phyloP scores from a whole-genome alignment of 495 filamentous ascomycete species.

The Penicillium macrosclerotiorum region DNA sequence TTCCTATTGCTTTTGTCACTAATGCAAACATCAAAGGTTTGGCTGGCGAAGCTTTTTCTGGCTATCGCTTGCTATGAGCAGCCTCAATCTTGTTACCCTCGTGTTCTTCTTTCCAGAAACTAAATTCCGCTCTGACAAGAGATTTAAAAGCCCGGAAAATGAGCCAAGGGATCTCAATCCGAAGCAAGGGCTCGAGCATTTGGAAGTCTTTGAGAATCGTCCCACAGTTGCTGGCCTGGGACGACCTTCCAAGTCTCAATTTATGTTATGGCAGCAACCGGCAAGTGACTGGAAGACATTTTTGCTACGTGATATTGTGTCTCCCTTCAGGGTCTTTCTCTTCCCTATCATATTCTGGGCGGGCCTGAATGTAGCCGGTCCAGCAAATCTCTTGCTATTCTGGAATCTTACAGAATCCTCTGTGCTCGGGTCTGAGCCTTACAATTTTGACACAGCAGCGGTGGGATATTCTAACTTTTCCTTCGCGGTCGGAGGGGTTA shows the following conservation, averaged over 20 bases:
- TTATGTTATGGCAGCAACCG: conserved; percentile 40
- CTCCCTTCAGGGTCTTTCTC: conserved; percentile 47
- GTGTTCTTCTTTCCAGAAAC: conserved; percentile 56
- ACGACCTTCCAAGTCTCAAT: conserved; percentile 44
- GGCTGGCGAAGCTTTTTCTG: conserved; percentile 56
- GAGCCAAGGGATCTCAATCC: neutral
- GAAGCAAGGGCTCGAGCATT: neutral
- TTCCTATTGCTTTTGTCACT: no score
- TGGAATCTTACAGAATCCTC: conserved; percentile 57
- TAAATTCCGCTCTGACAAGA: conserved; percentile 47
- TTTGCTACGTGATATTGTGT: conserved; percentile 37
- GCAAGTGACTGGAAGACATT: conserved; percentile 35
- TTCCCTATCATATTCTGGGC: conserved; percentile 58
- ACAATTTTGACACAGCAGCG: conserved; percentile 41
- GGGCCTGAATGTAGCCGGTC: conserved; percentile 47
- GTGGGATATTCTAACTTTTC: conserved; percentile 46
- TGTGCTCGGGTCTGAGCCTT: conserved; percentile 51
- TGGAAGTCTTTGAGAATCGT: neutral
- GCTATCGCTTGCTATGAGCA: conserved; percentile 43
- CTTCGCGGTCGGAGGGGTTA: conserved; percentile 42
- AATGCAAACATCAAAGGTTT: conserved; percentile 4
- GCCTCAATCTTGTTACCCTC: conserved; percentile 38
- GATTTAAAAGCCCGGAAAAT: no score
- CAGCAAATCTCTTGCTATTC: conserved; percentile 50
- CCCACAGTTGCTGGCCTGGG: conserved; percentile 33